These are phyloP conservation scores for Raddia distichophylla DNA, from an alignment of 176 grass and related monocot genomes.

Conservation along the genomic window DNA sequence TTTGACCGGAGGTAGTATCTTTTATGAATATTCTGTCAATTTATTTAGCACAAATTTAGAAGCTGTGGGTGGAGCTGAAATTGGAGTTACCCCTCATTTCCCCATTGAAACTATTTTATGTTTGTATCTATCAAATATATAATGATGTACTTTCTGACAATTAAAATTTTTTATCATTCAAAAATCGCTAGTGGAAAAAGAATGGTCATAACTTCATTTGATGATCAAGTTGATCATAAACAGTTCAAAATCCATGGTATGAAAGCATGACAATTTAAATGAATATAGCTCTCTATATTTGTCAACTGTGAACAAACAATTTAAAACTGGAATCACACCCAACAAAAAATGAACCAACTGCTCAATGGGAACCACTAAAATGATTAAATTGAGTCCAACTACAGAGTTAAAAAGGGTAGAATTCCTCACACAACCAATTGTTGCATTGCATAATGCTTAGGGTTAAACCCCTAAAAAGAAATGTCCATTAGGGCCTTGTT, in stretches of 20 bases:
- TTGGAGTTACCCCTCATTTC: not conserved
- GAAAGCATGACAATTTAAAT: not conserved
- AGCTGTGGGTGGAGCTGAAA: not conserved
- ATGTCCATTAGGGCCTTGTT: slow-evolving; percentile 4
- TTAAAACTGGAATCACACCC: slow-evolving; percentile 2
- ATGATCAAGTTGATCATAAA: slow-evolving; percentile 18
- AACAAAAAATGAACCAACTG: not conserved
- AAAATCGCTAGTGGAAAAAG: not conserved
- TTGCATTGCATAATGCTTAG: slow-evolving; percentile 36
- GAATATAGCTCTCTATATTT: not conserved
- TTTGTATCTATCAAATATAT: not conserved
- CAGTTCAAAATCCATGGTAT: not conserved
- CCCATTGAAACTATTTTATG: not conserved
- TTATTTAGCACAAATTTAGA: not conserved
- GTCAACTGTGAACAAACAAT: not conserved
- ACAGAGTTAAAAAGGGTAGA: slow-evolving; percentile 2
- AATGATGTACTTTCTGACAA: not conserved
- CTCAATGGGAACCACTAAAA: slow-evolving; percentile 15
- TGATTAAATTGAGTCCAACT: slow-evolving; percentile 14
- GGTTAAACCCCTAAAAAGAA: slow-evolving; percentile 11
- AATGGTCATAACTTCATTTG: not conserved
- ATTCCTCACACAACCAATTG: not conserved
- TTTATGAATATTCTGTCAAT: not conserved
- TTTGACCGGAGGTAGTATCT: not conserved
- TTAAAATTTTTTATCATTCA: not conserved